Evolutionary conservation across 768 basidiomycete species (phyloP), one percentile per base, ranked within the genome.

Genomic region (Kwoniella newhampshirensis): DNA sequence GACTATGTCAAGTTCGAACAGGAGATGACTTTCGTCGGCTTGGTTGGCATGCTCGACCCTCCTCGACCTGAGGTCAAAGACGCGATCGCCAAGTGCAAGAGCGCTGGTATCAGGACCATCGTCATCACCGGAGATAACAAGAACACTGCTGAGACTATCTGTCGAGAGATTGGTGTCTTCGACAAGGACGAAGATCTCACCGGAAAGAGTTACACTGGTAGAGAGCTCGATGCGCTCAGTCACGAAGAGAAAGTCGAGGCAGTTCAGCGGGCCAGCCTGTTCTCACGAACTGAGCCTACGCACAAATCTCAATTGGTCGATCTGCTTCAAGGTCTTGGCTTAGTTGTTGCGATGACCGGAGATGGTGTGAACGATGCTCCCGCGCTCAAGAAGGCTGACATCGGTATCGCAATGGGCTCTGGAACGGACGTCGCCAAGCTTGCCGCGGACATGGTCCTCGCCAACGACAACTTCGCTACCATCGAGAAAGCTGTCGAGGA

Each of bases 41-140:
- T 99, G 44, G 91, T 94, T 57, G 94, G 90, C 54, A 99, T 99
- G 96, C 83, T 94, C 40, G 94, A 99, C 71, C 94, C 94, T 20
- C 94, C 94, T 4, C 87, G 94, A 26, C 93, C 94, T 3, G 94
- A 97, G 78, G 96, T 92, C 37, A 82, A 82, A 28, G 81, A 76
- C 32, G 93, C 96, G 11, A 84, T 99, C 26, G 88, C 86, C 30
- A 91, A 89, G 74, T 97, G 93, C 79, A 85, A 81, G 66, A 86
- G 88, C 15, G 94, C 93, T 7, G 94, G 94, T 15, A 94, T 99
- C 66, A 84, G 93, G 36, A 91, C 97, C 42, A 85, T 99, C 66
- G 94, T 94, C 70, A 94, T 99, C 75, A 99, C 94, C 2, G 94
- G 94, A 39, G 94, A 98, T 78, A 97, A 96, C 80, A 93, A 93